Percentiles rank a stretch among this genome's conserved stretches.
These are phyloP conservation scores for Quercus wislizeni DNA, from an alignment of 306 rosid species.

Conservation along the genomic window DNA sequence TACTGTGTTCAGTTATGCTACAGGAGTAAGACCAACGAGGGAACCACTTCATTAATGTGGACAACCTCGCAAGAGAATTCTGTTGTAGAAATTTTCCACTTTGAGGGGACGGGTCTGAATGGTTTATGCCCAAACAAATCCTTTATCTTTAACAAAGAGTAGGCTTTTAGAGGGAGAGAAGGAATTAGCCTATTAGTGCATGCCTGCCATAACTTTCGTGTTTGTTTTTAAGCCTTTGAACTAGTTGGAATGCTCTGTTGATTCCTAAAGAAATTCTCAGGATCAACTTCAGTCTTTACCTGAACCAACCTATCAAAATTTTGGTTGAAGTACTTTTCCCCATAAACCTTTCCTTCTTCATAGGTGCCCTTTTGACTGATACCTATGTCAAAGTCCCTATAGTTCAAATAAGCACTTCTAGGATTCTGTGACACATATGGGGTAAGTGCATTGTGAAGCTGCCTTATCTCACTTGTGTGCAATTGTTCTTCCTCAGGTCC, in stretches of 20 bases:
- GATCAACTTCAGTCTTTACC: conserved; percentile 31
- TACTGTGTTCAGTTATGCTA: too few species aligned
- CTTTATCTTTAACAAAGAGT: too few species aligned
- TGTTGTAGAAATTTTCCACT: too few species aligned
- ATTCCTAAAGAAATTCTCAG: conserved; percentile 30
- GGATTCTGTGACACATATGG: conserved; percentile 36
- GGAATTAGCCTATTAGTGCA: too few species aligned
- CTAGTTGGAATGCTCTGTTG: conserved; percentile 35
- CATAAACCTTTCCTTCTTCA: conserved; percentile 18
- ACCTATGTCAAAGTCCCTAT: conserved; percentile 31
- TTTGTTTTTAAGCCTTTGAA: not conserved
- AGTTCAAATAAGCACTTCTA: conserved; percentile 30
- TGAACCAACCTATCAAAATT: conserved; percentile 30
- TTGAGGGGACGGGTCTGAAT: too few species aligned
- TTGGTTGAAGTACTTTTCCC: conserved; percentile 26
- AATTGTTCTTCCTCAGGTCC: not conserved
- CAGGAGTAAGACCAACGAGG: too few species aligned
- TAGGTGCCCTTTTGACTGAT: not conserved
- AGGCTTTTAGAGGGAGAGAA: too few species aligned
- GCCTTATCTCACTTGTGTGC: conserved; percentile 7
- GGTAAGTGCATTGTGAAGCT: conserved; percentile 19
- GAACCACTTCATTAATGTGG: too few species aligned
- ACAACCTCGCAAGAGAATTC: too few species aligned
- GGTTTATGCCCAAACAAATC: too few species aligned
- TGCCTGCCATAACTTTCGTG: too few species aligned